A percentile compares a stretch with the other conserved stretches of the same genome.
Evolutionary conservation across 192 early-diverging fungal genomes (phyloP).

Genomic region (Globomyces pollinis-pini): DNA sequence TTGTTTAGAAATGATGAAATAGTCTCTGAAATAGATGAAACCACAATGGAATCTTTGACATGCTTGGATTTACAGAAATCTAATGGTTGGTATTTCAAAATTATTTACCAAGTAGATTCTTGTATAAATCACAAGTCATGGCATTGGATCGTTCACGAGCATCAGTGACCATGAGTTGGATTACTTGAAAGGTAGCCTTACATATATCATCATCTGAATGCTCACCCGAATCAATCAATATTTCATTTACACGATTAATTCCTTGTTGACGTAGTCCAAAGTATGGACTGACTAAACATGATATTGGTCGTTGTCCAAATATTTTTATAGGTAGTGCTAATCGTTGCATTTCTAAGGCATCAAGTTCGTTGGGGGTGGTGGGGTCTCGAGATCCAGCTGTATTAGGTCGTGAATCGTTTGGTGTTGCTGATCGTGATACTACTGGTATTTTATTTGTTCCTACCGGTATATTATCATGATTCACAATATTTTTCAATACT

Average conservation of each 20-base stretch:
- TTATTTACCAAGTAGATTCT: background rate
- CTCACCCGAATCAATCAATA: background rate
- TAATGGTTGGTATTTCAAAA: background rate
- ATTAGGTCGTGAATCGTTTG: too few species aligned
- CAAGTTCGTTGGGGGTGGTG: background rate
- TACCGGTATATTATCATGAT: background rate
- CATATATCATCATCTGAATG: background rate
- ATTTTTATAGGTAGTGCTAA: conserved; percentile 10
- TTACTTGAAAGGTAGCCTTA: conserved; percentile 1
- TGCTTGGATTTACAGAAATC: conserved; percentile 1
- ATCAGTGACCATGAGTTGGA: background rate
- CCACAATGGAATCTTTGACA: background rate
- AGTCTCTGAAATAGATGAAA: conserved; percentile 18
- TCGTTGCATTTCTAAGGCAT: background rate
- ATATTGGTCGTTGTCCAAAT: conserved; percentile 25
- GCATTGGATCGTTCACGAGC: background rate
- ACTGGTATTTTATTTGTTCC: background rate
- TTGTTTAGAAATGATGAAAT: conserved; percentile 43
- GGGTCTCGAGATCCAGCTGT: conserved; percentile 6
- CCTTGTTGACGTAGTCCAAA: conserved; percentile 5
- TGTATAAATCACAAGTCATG: conserved; percentile 3
- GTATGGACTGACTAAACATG: conserved; percentile 8
- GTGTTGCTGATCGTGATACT: background rate
- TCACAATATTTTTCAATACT: background rate
- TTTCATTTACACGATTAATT: background rate